These are phyloP conservation scores for Pichia sp. DNA, from an alignment of 1,139 yeast species.

Conservation along the genomic window DNA sequence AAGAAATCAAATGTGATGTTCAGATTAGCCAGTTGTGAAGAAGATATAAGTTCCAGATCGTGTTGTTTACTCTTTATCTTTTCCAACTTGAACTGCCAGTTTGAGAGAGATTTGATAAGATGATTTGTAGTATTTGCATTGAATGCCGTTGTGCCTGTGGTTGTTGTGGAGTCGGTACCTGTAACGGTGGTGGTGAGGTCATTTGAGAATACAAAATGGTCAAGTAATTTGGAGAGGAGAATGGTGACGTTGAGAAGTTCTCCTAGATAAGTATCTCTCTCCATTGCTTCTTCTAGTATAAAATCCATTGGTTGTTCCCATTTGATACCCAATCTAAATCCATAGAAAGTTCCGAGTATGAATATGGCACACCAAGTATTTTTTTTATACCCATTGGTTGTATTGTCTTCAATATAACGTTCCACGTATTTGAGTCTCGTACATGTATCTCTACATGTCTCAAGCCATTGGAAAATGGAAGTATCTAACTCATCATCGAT, in stretches of 20 bases:
- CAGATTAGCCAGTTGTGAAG: too few relatives aligned
- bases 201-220: constrained; percentile 17
- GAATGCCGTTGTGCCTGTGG: too few relatives aligned
- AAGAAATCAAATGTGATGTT: constrained; percentile 13
- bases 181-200: constrained; percentile 5
- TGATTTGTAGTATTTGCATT: constrained; percentile 8
- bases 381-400: too few relatives aligned
- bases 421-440: constrained; percentile 17
- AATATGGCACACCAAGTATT: constrained; percentile 21
- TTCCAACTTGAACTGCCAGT: constrained; percentile 19
- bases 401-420: constrained; percentile 14
- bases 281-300: constrained; percentile 14
- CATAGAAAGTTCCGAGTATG: constrained; percentile 21
- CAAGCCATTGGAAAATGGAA: constrained; percentile 18
- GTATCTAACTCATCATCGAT: constrained; percentile 15
- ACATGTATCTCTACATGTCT: constrained; percentile 18
- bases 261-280: constrained; percentile 14
- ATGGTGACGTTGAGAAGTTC: constrained; percentile 15
- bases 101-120: constrained; percentile 17
- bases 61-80: constrained; percentile 7
- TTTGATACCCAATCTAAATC: constrained; percentile 21
- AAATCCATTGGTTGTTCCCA: constrained; percentile 19
- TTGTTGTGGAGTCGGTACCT: too few relatives aligned
- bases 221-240: constrained; percentile 16
- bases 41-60: too few relatives aligned